phyloP scores from a whole-genome alignment of 352 stramenopile genomes.

The Phytophthora fragariaefolia region DNA sequence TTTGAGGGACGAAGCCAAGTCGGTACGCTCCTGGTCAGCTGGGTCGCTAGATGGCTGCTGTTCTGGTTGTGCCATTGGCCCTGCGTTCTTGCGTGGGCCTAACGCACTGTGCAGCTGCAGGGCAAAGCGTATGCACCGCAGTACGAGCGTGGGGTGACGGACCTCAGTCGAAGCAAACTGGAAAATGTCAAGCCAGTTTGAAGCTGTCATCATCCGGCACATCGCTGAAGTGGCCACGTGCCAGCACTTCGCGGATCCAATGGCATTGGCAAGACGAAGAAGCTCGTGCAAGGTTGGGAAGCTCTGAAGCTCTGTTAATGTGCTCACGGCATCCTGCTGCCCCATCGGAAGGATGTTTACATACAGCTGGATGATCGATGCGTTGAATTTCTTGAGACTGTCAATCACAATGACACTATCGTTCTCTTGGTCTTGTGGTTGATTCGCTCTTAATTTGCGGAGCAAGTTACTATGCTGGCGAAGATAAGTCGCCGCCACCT shows the following conservation, averaged over 20 bases:
- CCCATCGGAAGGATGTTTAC: constrained; percentile 21
- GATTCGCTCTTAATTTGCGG: constrained; percentile 11
- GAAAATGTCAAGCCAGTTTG: constrained; percentile 39
- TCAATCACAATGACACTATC: background rate
- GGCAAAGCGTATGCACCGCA: constrained; percentile 41
- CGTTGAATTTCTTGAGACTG: constrained; percentile 8
- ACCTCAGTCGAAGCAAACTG: constrained; percentile 33
- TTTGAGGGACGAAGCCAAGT: constrained; percentile 22
- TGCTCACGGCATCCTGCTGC: constrained; percentile 21
- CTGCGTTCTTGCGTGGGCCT: background rate
- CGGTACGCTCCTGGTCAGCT: constrained; percentile 15
- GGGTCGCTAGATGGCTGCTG: constrained; percentile 18
- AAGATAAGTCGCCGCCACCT: constrained; percentile 8
- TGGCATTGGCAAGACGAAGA: constrained; percentile 29
- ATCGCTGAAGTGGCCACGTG: constrained; percentile 44
- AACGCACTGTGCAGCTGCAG: constrained; percentile 27
- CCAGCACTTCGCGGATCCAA: constrained; percentile 41
- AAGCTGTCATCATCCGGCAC: constrained; percentile 31
- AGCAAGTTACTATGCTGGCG: constrained; percentile 31
- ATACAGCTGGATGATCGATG: constrained; percentile 20
- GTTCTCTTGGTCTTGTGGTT: background rate
- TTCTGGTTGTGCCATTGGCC: background rate
- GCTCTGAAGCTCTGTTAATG: constrained; percentile 15
- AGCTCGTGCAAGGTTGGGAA: constrained; percentile 24
- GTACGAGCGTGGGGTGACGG: constrained; percentile 44